Conservation (phyloP, 148 eudicot species). For the Fagopyrum homotropicum region DNA sequence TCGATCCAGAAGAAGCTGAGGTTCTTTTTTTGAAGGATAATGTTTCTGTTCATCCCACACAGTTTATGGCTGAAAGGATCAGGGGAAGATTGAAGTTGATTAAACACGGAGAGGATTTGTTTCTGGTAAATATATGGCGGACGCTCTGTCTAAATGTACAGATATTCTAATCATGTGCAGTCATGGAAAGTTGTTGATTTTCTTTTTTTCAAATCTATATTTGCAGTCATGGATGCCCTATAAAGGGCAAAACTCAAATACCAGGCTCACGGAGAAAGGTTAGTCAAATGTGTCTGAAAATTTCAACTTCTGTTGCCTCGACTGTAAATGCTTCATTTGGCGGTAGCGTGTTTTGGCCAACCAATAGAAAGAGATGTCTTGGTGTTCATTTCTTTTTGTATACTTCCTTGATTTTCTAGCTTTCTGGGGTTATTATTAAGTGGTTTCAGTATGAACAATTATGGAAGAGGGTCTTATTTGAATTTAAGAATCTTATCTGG, state of each 20-base stretch:
- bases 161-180: background rate
- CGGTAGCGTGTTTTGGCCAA: background rate
- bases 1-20: constrained; percentile 68
- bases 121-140: background rate
- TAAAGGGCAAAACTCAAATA: constrained; percentile 73
- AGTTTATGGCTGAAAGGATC: constrained; percentile 79
- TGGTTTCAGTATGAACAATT: background rate
- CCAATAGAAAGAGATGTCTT: background rate
- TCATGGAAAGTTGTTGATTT: background rate
- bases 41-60: constrained; percentile 94
- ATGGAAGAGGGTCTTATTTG: background rate
- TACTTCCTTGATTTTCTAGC: background rate
- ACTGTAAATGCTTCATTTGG: background rate
- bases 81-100: constrained; percentile 81
- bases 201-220: background rate
- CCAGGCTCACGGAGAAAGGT: constrained; percentile 87
- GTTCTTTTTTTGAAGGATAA: constrained; percentile 67
- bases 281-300: constrained; percentile 11
- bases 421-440: background rate
- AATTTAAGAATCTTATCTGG: background rate
- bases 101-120: constrained; percentile 34
- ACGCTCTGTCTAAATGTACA: background rate
- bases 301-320: background rate
- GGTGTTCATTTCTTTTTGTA: background rate
- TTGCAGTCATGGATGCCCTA: constrained; percentile 88